Evolutionary conservation across 2,329 filamentous ascomycete species (phyloP), one percentile per base, ranked within the genome.

Genomic region (Hirsutella thompsonii): DNA sequence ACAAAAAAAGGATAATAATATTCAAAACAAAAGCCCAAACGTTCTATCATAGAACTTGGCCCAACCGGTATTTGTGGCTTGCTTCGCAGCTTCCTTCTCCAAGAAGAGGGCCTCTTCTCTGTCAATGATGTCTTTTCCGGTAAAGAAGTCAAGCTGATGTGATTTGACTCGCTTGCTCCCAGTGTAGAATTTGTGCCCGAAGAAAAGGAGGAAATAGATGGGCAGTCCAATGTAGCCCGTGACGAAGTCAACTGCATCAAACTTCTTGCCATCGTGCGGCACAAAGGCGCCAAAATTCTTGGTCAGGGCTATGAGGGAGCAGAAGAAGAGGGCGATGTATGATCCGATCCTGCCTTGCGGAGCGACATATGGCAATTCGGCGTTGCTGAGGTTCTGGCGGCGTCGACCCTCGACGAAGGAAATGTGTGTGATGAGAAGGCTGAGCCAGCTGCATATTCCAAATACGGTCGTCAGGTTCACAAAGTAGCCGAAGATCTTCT

Each of bases 221-320:
- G 83, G 83, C 49, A 89, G 87, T 39, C 83, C 83, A 8, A 83
- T 64, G 58, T 88, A 88, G 20, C 80, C 81, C 0, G 81, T 86
- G 58, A 89, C 75, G 61, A 89, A 88, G 52, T 74, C 79, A 66
- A 82, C 79, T 67, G 83, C 83, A 58, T 83, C 75, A 48, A 84
- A 84, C 39, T 66, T 66, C 40, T 68, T 69, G 42, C 58, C 50
- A 50, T 61, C 69, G 67, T 49, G 64, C 53, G 50, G 57, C 46
- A 76, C 67, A 59, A 92, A 92, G 44, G 82, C 79, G 42, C 74
- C 69, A 61, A 78, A 92, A 68, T 87, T 89, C 72, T 92, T 93
- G 54, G 85, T 90, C 39, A 93, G 55, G 2, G 81, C 74, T 46
- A 92, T 83, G 28, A 92, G 55, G 53, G 72, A 69, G 62, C 82